Conservation (phyloP, 2,329 filamentous ascomycete genomes). For the Thelonectria olida region DNA sequence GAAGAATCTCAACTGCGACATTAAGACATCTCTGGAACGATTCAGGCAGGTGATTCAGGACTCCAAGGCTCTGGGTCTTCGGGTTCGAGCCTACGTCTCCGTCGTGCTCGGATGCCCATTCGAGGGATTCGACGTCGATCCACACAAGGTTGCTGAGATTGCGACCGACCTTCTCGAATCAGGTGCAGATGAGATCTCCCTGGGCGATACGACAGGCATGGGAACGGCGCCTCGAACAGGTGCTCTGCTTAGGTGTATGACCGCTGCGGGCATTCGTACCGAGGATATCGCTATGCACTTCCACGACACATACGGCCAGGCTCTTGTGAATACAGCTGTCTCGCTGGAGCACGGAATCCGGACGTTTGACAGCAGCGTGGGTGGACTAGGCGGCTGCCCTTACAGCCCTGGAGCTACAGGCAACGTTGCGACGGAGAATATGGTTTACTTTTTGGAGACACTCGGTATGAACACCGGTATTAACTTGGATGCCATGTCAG, state of each 20-base stretch:
- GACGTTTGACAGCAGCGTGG: constrained; percentile 83
- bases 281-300: constrained; percentile 85
- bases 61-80: constrained; percentile 71
- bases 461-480: constrained; percentile 80
- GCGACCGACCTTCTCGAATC: constrained; percentile 79
- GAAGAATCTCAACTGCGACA: constrained; percentile 84
- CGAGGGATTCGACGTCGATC: constrained; percentile 71
- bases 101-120: constrained; percentile 85
- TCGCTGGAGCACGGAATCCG: constrained; percentile 80
- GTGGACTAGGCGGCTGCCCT: constrained; percentile 84
- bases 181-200: constrained; percentile 89
- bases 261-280: constrained; percentile 72
- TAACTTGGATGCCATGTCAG: constrained; percentile 70
- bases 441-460: constrained; percentile 81
- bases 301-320: constrained; percentile 89
- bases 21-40: constrained; percentile 75
- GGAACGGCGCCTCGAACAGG: constrained; percentile 79
- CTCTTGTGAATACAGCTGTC: constrained; percentile 82
- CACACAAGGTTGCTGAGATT: constrained; percentile 71
- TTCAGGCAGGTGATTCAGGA: constrained; percentile 76
- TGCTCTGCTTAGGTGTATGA: constrained; percentile 71
- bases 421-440: constrained; percentile 85
- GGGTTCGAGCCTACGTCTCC: constrained; percentile 82
- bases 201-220: constrained; percentile 92
- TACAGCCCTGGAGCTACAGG: constrained; percentile 88